Conservation (phyloP, 805 yeast species). For the Candida glaebosa region DNA sequence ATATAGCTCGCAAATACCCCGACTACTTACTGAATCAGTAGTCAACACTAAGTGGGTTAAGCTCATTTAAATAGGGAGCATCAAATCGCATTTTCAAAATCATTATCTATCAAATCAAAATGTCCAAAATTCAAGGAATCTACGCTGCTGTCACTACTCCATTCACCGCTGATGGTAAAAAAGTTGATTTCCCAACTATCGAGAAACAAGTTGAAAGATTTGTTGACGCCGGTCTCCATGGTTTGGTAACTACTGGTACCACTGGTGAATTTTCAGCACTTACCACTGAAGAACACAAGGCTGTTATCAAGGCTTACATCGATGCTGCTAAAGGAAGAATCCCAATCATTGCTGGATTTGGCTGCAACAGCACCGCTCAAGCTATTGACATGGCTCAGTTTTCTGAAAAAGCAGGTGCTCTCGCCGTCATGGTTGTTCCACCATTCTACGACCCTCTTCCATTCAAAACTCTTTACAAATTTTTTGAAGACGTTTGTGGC, state of each 20-base stretch:
- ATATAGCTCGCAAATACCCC: too few relatives aligned
- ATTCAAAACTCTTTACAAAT: conserved; percentile 11
- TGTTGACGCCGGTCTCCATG: conserved; percentile 11
- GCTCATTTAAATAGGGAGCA: too few relatives aligned
- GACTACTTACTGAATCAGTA: too few relatives aligned
- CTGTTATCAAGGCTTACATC: conserved; percentile 12
- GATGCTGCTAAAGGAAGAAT: conserved; percentile 13
- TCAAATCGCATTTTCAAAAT: too few relatives aligned
- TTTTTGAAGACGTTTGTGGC: conserved; percentile 13
- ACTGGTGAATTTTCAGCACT: conserved; percentile 15
- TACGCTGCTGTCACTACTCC: conserved; percentile 15
- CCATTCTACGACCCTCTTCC: conserved; percentile 13
- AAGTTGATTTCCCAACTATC: conserved; percentile 8
- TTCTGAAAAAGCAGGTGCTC: conserved; percentile 13
- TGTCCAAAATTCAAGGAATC: conserved; percentile 12
- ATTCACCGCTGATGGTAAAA: conserved; percentile 8
- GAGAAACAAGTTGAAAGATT: conserved; percentile 11
- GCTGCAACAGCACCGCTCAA: conserved; percentile 11
- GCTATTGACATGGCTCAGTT: conserved; percentile 13
- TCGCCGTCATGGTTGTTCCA: conserved; percentile 13
- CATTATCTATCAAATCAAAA: background rate
- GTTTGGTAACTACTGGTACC: conserved; percentile 13
- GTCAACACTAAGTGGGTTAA: too few relatives aligned
- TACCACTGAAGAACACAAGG: conserved; percentile 12
- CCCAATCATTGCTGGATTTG: conserved; percentile 13